phyloP scores from a whole-genome alignment of 441 rosid genomes.

The Manihot esculenta region DNA sequence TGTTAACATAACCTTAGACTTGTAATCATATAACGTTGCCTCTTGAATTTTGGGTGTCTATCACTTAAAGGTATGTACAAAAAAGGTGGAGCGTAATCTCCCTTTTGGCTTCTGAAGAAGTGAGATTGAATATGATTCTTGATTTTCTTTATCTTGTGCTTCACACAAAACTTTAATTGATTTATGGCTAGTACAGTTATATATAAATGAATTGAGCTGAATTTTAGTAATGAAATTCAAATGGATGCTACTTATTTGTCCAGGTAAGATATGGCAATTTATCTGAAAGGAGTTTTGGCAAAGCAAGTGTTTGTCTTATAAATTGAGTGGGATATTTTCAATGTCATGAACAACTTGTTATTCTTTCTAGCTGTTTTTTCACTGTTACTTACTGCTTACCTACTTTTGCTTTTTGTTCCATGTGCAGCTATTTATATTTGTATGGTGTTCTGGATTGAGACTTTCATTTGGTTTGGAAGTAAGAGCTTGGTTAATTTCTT shows the following conservation, averaged over 20 bases:
- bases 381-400: background rate
- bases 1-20: too few species aligned
- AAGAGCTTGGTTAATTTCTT: conserved; percentile 23
- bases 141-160: conserved; percentile 1
- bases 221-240: background rate
- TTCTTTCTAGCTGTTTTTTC: too few species aligned
- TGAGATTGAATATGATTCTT: too few species aligned
- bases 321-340: background rate
- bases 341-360: too few species aligned
- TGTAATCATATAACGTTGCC: too few species aligned
- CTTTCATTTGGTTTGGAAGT: conserved; percentile 20
- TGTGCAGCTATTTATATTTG: conserved; percentile 24
- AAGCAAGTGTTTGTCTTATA: background rate
- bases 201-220: background rate
- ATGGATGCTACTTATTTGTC: background rate
- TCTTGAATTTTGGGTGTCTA: background rate
- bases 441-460: conserved; percentile 16
- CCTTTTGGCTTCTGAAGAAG: background rate
- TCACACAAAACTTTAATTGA: background rate
- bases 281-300: background rate
- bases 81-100: background rate
- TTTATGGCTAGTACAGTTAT: background rate
- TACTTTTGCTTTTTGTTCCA: conserved; percentile 18
- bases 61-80: background rate
- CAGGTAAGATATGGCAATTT: background rate